Evolutionary conservation across 257 asterid species (phyloP), one percentile per base, ranked within the genome.

Genomic region (Apocynum venetum): DNA sequence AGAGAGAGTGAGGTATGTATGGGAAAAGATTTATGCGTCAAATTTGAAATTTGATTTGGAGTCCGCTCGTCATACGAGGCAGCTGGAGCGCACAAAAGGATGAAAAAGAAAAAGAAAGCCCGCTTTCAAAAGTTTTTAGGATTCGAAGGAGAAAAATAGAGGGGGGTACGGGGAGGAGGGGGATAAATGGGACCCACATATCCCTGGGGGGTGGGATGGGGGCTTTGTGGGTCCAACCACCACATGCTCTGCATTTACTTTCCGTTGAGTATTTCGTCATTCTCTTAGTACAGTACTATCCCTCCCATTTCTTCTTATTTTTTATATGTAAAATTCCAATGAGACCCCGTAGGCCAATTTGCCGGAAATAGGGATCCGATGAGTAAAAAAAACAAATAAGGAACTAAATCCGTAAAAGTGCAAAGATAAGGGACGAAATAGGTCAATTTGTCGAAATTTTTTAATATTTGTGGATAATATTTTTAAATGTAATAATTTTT

Each of bases 31-130:
- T 73, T 74, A 77, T 85, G 77, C 66, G 57, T 75, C 46, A 80
- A 77, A 80, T 85, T 85, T 78, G 77, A 83, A 85, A 76, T 72
- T 73, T 55, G 85, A 81, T 83, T 83, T 86, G 84, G 71, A 81
- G 84, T 85, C 89, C 89, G 87, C 87, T 82, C 84, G 8, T 67
- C 73, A 46, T 78, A n/a, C 78, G 81, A 78, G 79, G 85, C 85
- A 86, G 87, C 87, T 86, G 89, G 85, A 76, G 85, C 79, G 87
- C 87, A 86, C 82, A 69, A 72, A 53, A n/a, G 20, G n/a, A 48
- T 77, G 48, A 43, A 12, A 64, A 61, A 74, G 1, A 8, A 47
- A 40, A 75, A 11, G 66, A 55, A 67, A 36, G 70, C 75, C 73
- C 77, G 77, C 71, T 73, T 41, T 20, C 65, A 75, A 82, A 56